Base-by-base conservation (phyloP, 352 stramenopile genomes). In the Phytophthora gonapodyides region DNA sequence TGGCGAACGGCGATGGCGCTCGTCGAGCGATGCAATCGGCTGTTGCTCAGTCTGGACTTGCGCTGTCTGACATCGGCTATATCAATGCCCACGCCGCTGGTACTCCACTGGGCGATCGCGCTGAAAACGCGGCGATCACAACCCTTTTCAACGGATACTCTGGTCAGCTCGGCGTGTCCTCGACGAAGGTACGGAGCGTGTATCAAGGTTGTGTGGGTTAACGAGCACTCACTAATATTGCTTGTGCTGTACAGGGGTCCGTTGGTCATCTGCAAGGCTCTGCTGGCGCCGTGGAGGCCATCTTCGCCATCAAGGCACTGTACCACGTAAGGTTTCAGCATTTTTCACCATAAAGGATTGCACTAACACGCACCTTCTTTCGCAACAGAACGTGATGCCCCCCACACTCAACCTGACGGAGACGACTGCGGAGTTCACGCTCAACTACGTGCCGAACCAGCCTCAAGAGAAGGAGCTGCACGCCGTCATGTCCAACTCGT, bases 31-130 rank as follows among this genome's bases (percentile, higher is more conserved):
- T 99, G 96, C 41, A 80, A 44, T 82, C 91, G 24, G 96, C 97
- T 7, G 56, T 99, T 33, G 60, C 70, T 31, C 79, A 96, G 64
- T 88, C 91, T 1, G 81, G 78, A 2, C 56, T 97, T 17, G 53
- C 68, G 6, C 34, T 82, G n/a, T 86, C 90, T 31, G 84, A 97
- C 43, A 88, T 99, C 17, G 95, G 97, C 30, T 99, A 99, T 67
- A 93, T 99, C 35, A 99, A 99, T 61, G 95, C 97, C 5, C 98
- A 99, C 68, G 97, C 97, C 3, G 99, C 98, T 7, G 98, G 91
- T 13, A 99, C 98, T 1, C 97, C 97, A 1, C 84, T 98, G 13
- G 97, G 97, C 1, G 98, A 99, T 72, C 87, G 90, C 6, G 96
- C 97, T 10, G 98, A 99, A 68, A 93, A 94, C 40, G 62, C 76